These are phyloP conservation scores for Dillenia turbinata DNA, from an alignment of 164 flowering plant genomes.

Conservation along the genomic window DNA sequence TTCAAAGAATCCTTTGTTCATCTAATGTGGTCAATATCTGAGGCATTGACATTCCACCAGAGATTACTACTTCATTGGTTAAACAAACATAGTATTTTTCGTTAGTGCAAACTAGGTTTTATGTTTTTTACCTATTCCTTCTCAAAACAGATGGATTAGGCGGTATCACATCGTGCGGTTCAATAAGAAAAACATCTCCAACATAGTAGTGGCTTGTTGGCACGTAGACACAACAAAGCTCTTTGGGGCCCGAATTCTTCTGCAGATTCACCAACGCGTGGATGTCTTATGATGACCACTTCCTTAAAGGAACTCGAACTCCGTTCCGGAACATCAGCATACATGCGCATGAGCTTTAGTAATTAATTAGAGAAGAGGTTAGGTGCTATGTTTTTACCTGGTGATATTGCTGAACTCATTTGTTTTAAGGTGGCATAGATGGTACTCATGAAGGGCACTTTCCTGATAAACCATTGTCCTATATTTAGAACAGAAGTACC, in stretches of 20 bases:
- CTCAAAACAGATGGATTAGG: constrained; percentile 54
- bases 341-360: not conserved
- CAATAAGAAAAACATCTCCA: constrained; percentile 52
- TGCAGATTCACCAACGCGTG: constrained; percentile 56
- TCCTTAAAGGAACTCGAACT: constrained; percentile 60
- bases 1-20: constrained; percentile 4
- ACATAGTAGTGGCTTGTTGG: constrained; percentile 59
- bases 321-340: constrained; percentile 29
- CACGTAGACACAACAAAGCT: constrained; percentile 55
- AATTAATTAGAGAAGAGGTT: not conserved
- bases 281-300: constrained; percentile 67
- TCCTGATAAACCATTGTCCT: constrained; percentile 51
- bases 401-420: constrained; percentile 53
- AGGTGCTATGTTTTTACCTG: constrained; percentile 23
- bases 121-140: constrained; percentile 43
- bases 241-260: constrained; percentile 34
- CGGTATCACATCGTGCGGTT: constrained; percentile 41
- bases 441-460: constrained; percentile 46
- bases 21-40: constrained; percentile 26
- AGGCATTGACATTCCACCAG: constrained; percentile 41
- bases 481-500: constrained; percentile 45
- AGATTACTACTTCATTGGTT: constrained; percentile 9
- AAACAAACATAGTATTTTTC: not conserved
- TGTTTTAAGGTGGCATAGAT: constrained; percentile 53
- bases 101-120: not conserved